Conservation (phyloP, 148 eudicot species). For the Camellia sinensis region DNA sequence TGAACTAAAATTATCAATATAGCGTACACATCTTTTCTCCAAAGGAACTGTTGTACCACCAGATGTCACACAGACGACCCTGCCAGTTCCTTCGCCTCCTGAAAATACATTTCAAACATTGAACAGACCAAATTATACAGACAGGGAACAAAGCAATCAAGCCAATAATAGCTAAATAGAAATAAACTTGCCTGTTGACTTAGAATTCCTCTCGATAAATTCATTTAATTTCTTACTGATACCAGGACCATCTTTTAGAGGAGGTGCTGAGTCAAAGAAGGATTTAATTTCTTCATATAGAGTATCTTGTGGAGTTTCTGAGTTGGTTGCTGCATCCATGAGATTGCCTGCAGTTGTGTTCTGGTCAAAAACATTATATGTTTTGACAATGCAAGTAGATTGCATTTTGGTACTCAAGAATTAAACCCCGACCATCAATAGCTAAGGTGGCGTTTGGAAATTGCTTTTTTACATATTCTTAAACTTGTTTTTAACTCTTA, state of each 20-base stretch:
- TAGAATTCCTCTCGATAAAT: slow-evolving; percentile 45
- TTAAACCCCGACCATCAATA: background rate
- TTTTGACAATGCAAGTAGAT: background rate
- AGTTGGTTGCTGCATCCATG: slow-evolving; percentile 38
- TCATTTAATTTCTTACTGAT: slow-evolving; percentile 43
- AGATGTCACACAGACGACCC: slow-evolving; percentile 83
- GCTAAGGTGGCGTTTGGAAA: background rate
- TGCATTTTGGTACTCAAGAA: background rate
- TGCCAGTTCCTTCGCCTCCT: slow-evolving; percentile 39
- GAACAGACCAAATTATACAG: background rate
- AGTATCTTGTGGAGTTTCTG: slow-evolving; percentile 30
- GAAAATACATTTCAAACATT: slow-evolving; percentile 15
- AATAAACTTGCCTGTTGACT: slow-evolving; percentile 36
- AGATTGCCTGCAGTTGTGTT: slow-evolving; percentile 4
- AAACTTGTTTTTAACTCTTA: no score
- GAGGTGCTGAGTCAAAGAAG: slow-evolving; percentile 80
- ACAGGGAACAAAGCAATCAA: slow-evolving; percentile 1
- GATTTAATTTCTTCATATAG: slow-evolving; percentile 44
- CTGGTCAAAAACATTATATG: background rate
- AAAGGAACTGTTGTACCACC: slow-evolving; percentile 97
- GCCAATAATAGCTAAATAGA: background rate
- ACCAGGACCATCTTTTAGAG: slow-evolving; percentile 46
- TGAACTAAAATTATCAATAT: no score
- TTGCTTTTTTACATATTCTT: no score
- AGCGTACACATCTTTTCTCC: slow-evolving; percentile 86